phyloP scores from a whole-genome alignment of 2,329 filamentous ascomycete genomes.

The Neoarthrinium moseri region DNA sequence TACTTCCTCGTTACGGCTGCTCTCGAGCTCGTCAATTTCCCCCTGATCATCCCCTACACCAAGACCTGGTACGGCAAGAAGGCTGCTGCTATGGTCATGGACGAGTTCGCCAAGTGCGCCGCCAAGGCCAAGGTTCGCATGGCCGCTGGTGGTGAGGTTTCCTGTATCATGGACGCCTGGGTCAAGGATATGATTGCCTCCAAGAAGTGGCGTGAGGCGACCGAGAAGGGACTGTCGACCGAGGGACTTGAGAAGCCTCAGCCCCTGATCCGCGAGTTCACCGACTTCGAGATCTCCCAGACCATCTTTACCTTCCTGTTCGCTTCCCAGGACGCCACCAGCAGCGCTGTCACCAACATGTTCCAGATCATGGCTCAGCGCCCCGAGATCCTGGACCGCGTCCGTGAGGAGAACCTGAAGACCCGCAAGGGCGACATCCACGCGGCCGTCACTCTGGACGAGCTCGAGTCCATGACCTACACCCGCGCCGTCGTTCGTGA shows the following conservation, averaged over 20 bases:
- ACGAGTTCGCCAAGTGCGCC: conserved; percentile 86
- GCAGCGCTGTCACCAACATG: conserved; percentile 89
- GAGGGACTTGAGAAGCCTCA: conserved; percentile 77
- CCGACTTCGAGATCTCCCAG: conserved; percentile 87
- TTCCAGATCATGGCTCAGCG: conserved; percentile 94
- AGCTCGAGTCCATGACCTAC: conserved; percentile 85
- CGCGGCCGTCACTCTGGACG: conserved; percentile 72
- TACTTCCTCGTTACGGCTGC: conserved; percentile 97
- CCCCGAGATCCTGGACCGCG: conserved; percentile 85
- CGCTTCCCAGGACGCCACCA: conserved; percentile 95
- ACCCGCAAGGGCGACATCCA: conserved; percentile 73
- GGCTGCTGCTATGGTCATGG: conserved; percentile 86
- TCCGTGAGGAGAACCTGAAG: conserved; percentile 86
- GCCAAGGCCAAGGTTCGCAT: conserved; percentile 92
- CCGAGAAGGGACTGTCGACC: conserved; percentile 68
- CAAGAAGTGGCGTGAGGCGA: conserved; percentile 74
- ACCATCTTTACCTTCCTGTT: conserved; percentile 97
- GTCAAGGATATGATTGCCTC: conserved; percentile 85
- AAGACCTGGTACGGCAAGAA: conserved; percentile 98
- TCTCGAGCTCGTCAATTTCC: conserved; percentile 96
- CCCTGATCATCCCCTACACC: conserved; percentile 91
- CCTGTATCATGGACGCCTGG: conserved; percentile 96
- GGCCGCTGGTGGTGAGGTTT: conserved; percentile 80
- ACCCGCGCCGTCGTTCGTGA: conserved; percentile 91
- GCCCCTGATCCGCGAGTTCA: conserved; percentile 81